Evolutionary conservation across 2,329 filamentous ascomycete genomes (phyloP), one percentile per base, ranked within the genome.

Genomic region (Lasiodiplodia sp.): DNA sequence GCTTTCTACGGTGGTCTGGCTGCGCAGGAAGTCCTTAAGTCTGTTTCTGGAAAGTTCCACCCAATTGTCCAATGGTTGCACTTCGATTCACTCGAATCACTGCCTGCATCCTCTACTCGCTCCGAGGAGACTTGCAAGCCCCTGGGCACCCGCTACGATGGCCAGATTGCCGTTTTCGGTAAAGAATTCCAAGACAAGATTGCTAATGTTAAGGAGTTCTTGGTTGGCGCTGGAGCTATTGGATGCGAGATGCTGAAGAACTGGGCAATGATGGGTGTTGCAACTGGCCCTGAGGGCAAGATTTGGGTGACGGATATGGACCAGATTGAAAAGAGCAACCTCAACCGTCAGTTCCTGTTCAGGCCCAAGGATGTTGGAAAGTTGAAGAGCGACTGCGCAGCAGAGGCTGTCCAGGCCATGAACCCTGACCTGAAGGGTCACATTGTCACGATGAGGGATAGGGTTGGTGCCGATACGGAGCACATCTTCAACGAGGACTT

Each of bases 171-270:
- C 2, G 96, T 99, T 1, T 97, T 99, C 73, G 96, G 96, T 71
- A 91, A 88, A 75, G 92, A 97, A 71, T 99, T 91, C 81, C 96
- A 99, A 81, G 91, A 97, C 64, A 97, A 97, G 85, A 87, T 99
- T 73, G 88, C 91, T 70, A 97, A 97, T 75, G 82, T 96, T 70
- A 96, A 91, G 76, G 90, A 98, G 75, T 99, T 99, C 84, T 86
- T 99, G 67, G 96, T 99, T 69, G 96, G 96, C 73, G 93, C 96
- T 57, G 96, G 96, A 75, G 96, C 96, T 71, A 99, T 99, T 79
- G 96, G 96, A 56, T 99, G 96, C 77, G 96, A 99, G 79, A 99
- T 98, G 92, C 84, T 99, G 73, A 99, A 99, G 88, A 98, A 98
- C 81, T 99, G 96, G 94, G 95, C 96, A 44, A 96, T 99, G 94